Conservation (phyloP, 495 filamentous ascomycete genomes). For the Cercophora scortea region DNA sequence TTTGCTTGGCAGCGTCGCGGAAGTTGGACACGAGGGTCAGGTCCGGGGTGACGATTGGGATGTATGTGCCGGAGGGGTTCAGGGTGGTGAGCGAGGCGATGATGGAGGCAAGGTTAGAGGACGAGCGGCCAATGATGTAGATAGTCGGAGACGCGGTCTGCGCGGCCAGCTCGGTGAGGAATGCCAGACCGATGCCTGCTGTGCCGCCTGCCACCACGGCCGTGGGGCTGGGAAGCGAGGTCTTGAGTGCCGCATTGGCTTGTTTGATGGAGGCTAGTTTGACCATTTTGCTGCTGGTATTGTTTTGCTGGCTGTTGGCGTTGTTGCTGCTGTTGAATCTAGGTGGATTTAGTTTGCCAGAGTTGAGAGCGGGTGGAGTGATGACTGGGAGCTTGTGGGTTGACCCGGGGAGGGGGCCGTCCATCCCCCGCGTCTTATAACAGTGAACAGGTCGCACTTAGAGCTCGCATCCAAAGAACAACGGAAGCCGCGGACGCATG, state of each 20-base stretch:
- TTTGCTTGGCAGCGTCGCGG: conserved; percentile 44
- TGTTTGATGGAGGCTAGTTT: conserved; percentile 1
- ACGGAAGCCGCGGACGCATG: no score
- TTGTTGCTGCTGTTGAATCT: not conserved
- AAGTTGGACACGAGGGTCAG: conserved; percentile 47
- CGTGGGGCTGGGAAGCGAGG: conserved; percentile 20
- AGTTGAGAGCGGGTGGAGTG: no score
- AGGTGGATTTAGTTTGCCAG: not conserved
- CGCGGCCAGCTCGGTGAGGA: conserved; percentile 44
- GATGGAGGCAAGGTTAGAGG: conserved; percentile 4
- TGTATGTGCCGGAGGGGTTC: conserved; percentile 39
- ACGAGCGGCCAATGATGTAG: conserved; percentile 36
- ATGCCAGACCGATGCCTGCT: conserved; percentile 51
- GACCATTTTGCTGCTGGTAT: conserved; percentile 1
- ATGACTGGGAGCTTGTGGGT: no score
- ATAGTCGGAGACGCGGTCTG: conserved; percentile 36
- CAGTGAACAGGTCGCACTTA: no score
- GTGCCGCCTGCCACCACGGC: conserved; percentile 57
- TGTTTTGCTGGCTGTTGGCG: not conserved
- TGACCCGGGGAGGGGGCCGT: no score
- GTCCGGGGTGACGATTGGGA: conserved; percentile 45
- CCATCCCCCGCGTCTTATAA: no score
- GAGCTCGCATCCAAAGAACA: no score
- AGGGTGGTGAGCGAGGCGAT: conserved; percentile 29
- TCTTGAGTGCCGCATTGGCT: conserved; percentile 4